Evolutionary conservation across 2,329 filamentous ascomycete genomes (phyloP).

Genomic region (Didymella glomerata): DNA sequence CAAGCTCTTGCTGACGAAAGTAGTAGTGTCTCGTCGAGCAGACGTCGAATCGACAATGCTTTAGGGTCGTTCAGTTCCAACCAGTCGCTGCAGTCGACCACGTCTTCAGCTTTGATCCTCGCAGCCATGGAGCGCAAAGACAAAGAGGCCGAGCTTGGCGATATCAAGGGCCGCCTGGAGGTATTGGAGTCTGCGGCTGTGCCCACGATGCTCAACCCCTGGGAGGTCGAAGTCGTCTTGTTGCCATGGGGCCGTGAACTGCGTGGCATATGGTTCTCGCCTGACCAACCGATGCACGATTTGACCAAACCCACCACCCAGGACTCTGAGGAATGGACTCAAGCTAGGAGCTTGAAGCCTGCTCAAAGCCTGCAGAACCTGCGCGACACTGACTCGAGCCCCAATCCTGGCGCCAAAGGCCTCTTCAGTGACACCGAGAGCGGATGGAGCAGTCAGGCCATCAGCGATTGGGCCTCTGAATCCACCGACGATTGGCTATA

Average conservation of each 20-base stretch:
- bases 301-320: slow-evolving; percentile 48
- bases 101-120: slow-evolving; percentile 50
- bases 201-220: slow-evolving; percentile 70
- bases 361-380: slow-evolving; percentile 12
- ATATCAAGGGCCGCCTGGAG: slow-evolving; percentile 58
- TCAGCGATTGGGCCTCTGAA: slow-evolving; percentile 59
- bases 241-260: slow-evolving; percentile 71
- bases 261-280: slow-evolving; percentile 62
- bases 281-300: slow-evolving; percentile 52
- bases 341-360: slow-evolving; percentile 37
- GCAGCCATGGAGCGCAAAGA: slow-evolving; percentile 51
- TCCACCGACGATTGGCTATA: slow-evolving; percentile 67
- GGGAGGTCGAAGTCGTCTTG: slow-evolving; percentile 79
- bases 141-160: slow-evolving; percentile 55
- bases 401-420: slow-evolving; percentile 24
- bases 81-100: slow-evolving; percentile 47
- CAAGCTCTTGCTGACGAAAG: slow-evolving; percentile 42
- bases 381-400: slow-evolving; percentile 40
- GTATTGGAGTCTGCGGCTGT: slow-evolving; percentile 66
- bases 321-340: slow-evolving; percentile 59
- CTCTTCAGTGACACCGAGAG: slow-evolving; percentile 51
- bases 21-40: slow-evolving; percentile 37
- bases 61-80: slow-evolving; percentile 55
- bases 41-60: slow-evolving; percentile 43
- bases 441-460: slow-evolving; percentile 59